These are phyloP conservation scores for Diaporthe ilicicola DNA, from an alignment of 2,329 filamentous ascomycete genomes.

Conservation along the genomic window DNA sequence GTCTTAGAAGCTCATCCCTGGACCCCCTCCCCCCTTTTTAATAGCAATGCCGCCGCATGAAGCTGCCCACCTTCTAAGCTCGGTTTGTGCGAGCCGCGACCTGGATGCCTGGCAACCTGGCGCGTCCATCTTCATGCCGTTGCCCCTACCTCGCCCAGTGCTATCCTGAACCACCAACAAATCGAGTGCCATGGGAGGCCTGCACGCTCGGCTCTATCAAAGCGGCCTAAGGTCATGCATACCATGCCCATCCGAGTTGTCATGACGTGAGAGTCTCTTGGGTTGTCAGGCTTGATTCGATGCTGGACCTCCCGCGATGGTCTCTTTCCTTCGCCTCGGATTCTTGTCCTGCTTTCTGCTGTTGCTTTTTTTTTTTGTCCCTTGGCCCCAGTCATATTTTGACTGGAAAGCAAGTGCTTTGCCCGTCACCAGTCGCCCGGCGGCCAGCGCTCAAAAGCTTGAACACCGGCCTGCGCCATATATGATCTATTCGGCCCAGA, in stretches of 20 bases:
- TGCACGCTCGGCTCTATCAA: constrained; percentile 15
- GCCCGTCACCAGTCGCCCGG: background rate
- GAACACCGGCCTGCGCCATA: background rate
- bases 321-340: background rate
- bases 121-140: constrained; percentile 20
- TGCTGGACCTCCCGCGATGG: background rate
- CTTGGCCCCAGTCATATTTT: background rate
- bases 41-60: constrained; percentile 26
- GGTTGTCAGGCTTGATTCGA: background rate
- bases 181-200: constrained; percentile 17
- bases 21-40: background rate
- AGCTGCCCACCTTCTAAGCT: constrained; percentile 17
- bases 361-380: background rate
- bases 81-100: background rate
- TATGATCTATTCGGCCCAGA: background rate
- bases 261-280: constrained; percentile 1
- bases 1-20: constrained; percentile 27
- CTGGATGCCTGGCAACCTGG: constrained; percentile 15
- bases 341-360: background rate
- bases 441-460: constrained; percentile 6
- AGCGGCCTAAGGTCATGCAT: constrained; percentile 19
- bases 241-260: constrained; percentile 8
- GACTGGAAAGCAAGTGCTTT: constrained; percentile 14
- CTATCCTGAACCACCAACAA: constrained; percentile 3
- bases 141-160: constrained; percentile 3